phyloP scores from a whole-genome alignment of 164 flowering plant genomes.

The Buxus sempervirens region DNA sequence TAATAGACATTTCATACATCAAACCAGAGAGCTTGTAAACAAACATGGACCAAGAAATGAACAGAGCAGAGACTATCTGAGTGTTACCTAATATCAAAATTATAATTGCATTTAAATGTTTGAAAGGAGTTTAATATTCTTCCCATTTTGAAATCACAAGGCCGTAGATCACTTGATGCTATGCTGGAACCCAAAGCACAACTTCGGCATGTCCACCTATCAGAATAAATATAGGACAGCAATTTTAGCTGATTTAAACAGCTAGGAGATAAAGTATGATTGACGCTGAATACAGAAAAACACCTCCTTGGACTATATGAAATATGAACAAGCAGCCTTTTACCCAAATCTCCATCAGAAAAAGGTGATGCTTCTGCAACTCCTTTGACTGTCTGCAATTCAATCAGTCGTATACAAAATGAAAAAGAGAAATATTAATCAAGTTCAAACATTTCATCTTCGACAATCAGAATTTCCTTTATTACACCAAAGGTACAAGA shows the following conservation, averaged over 20 bases:
- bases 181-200: conserved; percentile 53
- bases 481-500: neutral
- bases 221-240: conserved; percentile 9
- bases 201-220: conserved; percentile 84
- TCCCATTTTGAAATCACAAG: conserved; percentile 94
- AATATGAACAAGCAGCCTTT: conserved; percentile 73
- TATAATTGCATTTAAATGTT: conserved; percentile 62
- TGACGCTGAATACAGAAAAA: neutral
- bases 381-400: conserved; percentile 60
- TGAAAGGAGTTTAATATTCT: conserved; percentile 60
- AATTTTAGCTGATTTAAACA: neutral
- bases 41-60: neutral
- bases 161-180: conserved; percentile 60
- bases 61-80: neutral
- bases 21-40: neutral
- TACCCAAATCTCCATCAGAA: conserved; percentile 37
- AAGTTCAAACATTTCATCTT: conserved; percentile 3
- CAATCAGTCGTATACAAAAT: neutral
- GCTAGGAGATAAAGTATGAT: too few relatives aligned
- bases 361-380: conserved; percentile 64
- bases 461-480: too few relatives aligned
- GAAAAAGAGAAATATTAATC: conserved; percentile 1
- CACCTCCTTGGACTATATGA: conserved; percentile 87
- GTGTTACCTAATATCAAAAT: conserved; percentile 67
- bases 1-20: neutral